Conservation (phyloP, 257 asterid species). For the Linaria vulgaris region DNA sequence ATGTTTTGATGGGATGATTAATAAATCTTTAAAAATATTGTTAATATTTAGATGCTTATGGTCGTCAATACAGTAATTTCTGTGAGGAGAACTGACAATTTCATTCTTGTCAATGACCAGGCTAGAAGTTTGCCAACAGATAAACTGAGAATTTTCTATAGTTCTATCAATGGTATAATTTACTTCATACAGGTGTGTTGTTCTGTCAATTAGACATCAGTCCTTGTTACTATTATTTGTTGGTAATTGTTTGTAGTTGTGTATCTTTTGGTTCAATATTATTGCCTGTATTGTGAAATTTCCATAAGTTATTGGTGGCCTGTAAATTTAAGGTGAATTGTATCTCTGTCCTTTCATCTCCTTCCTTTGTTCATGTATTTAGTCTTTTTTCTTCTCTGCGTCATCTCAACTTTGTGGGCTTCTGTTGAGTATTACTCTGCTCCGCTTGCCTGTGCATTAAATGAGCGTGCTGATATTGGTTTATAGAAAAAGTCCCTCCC, state of each 20-base stretch:
- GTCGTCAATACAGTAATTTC: slow-evolving; percentile 21
- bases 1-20: slow-evolving; percentile 1
- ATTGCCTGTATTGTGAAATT: slow-evolving; percentile 7
- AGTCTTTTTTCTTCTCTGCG: neutral
- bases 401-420: neutral
- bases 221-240: slow-evolving; percentile 22
- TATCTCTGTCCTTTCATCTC: neutral
- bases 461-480: neutral
- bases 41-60: slow-evolving; percentile 26
- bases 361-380: neutral
- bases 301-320: slow-evolving; percentile 7
- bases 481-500: neutral
- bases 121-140: slow-evolving; percentile 93
- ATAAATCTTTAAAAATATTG: slow-evolving; percentile 1
- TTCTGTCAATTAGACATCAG: slow-evolving; percentile 17
- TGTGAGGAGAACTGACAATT: slow-evolving; percentile 28
- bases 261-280: neutral
- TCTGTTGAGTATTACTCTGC: slow-evolving; percentile 16
- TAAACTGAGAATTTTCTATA: slow-evolving; percentile 68
- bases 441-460: slow-evolving; percentile 20
- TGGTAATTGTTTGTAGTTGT: slow-evolving; percentile 13
- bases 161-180: slow-evolving; percentile 61
- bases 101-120: slow-evolving; percentile 47
- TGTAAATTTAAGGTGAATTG: slow-evolving; percentile 14
- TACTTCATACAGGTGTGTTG: slow-evolving; percentile 79